Evolutionary conservation across 2,329 filamentous ascomycete species (phyloP), one percentile per base, ranked within the genome.

Genomic region (Purpureocillium lavendulum): DNA sequence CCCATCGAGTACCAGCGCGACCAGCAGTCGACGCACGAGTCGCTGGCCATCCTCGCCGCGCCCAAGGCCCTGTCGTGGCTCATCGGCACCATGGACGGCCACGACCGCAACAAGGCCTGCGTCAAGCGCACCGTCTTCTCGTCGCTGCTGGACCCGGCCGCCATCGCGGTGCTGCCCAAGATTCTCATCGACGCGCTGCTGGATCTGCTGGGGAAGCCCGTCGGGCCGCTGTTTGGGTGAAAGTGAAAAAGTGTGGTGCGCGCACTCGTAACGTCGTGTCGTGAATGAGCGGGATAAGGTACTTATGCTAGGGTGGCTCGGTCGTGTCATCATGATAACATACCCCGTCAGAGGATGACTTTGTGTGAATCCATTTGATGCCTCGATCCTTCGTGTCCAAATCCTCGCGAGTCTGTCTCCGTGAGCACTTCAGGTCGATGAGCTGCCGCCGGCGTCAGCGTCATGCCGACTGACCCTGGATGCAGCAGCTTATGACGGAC

Each of bases 1-100:
- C 58, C 55, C 1, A 61, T 74, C 15, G 48, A 60, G 15, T 73
- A 71, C 43, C 54, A 64, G 41, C 58, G 65, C 4, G 69, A 73
- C 43, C 52, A 51, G 4, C 46, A 61, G 11, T 65, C 66, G 0
- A 59, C 59, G 2, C 69, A 74, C 45, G 43, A n/a, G 4, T 36
- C 16, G 11, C 30, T 51, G 15, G 43, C 44, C 9, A 17, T 47
- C 31, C 28, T 45, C 13, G 46, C 40, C 2, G 44, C 41, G 1
- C 38, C 43, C 33, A 47, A 42, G 18, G 49, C 46, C 7, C 38
- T 50, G 12, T 29, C 34, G 10, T 53, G 46, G 49, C 39, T 49
- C 21, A 42, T 34, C 12, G 39, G 39, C 13, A 36, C 40, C 2
- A 42, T 52, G 39, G 16, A 44, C 28, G 45, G 44, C 2, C 18